Base-by-base conservation (phyloP, 805 yeast species). In the Myxozyma neotropica region DNA sequence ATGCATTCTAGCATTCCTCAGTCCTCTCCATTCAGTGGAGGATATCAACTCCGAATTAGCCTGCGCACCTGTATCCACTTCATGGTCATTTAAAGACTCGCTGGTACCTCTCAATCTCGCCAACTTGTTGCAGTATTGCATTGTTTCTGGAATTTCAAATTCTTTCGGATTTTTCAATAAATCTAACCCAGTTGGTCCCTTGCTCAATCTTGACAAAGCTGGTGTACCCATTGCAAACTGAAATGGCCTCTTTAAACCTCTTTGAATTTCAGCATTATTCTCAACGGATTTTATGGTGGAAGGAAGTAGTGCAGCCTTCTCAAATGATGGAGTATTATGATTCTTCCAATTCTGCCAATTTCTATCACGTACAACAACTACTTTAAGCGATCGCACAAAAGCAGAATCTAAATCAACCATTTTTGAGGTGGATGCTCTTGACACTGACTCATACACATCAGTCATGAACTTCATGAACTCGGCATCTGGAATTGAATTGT, bases 1-100 rank as follows among this genome's bases (percentile, higher is more conserved):
- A 4, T 71, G 55, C 21, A 58, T 70, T 59, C 82, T 69, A 2
- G 80, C 72, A 3, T 75, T 68, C 54, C 83, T 73, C 43, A 80
- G 62, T 0, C 75, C 76, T 54, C 77, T 76, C 84, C 84, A 80
- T 23, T 71, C 72, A 19, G 65, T 55, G 1, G 75, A 59, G 6
- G 66, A 67, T 2, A 65, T 35, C 23, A 45, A 42, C 26, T 59
- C 63, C 29, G 52, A 24, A 1, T 70, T 71, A 27, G 29, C 21
- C n/a, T 39, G 51, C 2, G 15, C 6, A 7, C 33, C 31, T 51
- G 63, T 68, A 0, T 72, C 71, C 7, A 68, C 53, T 21, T 59
- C 52, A 15, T 33, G 38, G 4, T 48, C 63, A 38, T 39, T 48
- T 15, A 29, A 55, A 19, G 54, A 27, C 36, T 35, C 61, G 59